Evolutionary conservation across 2,329 filamentous ascomycete genomes (phyloP), one percentile per base, ranked within the genome.

Genomic region (Monilinia fructigena): DNA sequence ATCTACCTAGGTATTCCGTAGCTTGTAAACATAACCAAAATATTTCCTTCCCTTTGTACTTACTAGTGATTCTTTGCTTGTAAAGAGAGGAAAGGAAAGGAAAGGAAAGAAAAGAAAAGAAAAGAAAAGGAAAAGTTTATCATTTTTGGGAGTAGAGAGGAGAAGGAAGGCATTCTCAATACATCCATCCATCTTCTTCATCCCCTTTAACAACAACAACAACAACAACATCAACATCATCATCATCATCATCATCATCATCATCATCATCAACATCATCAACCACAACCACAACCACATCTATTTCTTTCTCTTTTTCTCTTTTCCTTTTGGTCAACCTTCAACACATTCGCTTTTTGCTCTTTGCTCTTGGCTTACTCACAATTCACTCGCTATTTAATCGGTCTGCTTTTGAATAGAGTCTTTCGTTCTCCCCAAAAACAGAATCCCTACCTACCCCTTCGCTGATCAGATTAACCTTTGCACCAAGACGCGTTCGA

Each of bases 341-440:
- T 40, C 31, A 38, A 58, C 18, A 60, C 63, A 65, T 26, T 65
- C 55, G 63, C 63, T 48, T 60, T 60, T 45, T 50, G 18, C 12
- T 54, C 2, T 18, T 54, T 63, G 47, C 38, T 42, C 23, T 18
- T 54, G 55, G 47, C 38, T 42, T 20, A 11, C 18, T 56, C 35
- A 20, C 38, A 23, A 52, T 53, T 35, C 63, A 60, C 38, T 55
- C 55, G 18, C 47, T 52, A 65, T 42, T 45, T 31, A 38, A 11
- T 42, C 48, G 26, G 45, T 3, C 60, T 53, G 5, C 31, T 35
- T 35, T 35, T 35, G 1, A 35, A 1, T 35, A 8, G 31, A 53
- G 12, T 60, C 54, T 42, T 31, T 40, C 63, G 12, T 31, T 60
- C 54, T 59, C 26, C 20, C 38, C 16, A 42, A 31, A 42, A 12